These are phyloP conservation scores for Planoprotostelium fungivorum DNA, from an alignment of 78 protist genomes.

Conservation along the genomic window DNA sequence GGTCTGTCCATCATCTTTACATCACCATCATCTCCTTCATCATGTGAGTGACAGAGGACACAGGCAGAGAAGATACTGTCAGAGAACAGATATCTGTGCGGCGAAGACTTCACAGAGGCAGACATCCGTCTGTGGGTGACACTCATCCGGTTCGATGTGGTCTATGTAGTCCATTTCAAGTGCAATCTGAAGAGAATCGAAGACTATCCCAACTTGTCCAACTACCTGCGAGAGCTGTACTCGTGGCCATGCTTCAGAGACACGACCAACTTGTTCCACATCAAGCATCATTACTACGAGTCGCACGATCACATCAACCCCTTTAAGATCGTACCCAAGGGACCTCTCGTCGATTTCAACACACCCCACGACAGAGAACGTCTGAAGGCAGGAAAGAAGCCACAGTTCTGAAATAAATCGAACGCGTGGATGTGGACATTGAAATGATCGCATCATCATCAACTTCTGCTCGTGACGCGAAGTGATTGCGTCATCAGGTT, in stretches of 20 bases:
- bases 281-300: conserved; percentile 59
- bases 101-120: conserved; percentile 75
- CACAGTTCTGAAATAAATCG: too few relatives aligned
- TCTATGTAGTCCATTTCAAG: conserved; percentile 79
- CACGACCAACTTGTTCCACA: conserved; percentile 71
- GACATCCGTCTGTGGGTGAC: conserved; percentile 86
- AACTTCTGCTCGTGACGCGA: too few relatives aligned
- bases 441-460: too few relatives aligned
- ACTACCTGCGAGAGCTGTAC: conserved; percentile 64
- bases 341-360: conserved; percentile 24
- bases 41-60: background rate
- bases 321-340: conserved; percentile 56
- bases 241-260: conserved; percentile 21
- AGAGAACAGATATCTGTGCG: conserved; percentile 39
- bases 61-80: conserved; percentile 55
- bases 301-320: conserved; percentile 67
- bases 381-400: too few relatives aligned
- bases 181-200: conserved; percentile 33
- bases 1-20: conserved; percentile 2
- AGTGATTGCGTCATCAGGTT: too few relatives aligned
- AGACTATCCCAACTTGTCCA: conserved; percentile 71
- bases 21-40: too few relatives aligned
- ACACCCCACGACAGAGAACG: background rate
- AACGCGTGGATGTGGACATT: too few relatives aligned
- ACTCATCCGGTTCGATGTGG: conserved; percentile 84